Base-by-base conservation (phyloP, 2,329 filamentous ascomycete species). In the Escovopsis weberi region DNA sequence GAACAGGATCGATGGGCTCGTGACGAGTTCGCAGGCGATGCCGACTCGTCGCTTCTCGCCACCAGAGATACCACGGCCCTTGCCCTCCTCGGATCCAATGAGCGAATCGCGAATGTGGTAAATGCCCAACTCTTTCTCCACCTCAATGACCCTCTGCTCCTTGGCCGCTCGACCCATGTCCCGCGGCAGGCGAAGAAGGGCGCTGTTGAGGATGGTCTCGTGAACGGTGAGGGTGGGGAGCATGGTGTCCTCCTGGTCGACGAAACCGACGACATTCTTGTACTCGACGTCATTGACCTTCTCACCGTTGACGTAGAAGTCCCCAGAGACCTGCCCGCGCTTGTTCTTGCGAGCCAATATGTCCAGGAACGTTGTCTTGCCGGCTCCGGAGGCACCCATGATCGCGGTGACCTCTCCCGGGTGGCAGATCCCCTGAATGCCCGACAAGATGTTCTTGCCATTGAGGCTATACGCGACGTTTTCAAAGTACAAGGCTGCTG, bases 161-260 rank as follows among this genome's bases (percentile, higher is more conserved):
- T 98, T 98, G n/a, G 84, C 79, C 1, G 75, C 67, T 43, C 77
- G 75, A 48, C 82, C 82, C 91, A 98, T 98, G 53, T 93, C 83
- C 41, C 80, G 80, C 4, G 91, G 91, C n/a, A 98, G 72, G 51
- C 93, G 80, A 39, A 98, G 75, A 15, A 96, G 68, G 26, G 91
- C 91, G 55, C 89, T 96, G 53, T 85, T 95, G 49, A 95, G 69
- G 47, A 98, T 98, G 0, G 91, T 98, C 63, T 98, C 91, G 59
- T 98, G 91, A 8, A 98, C 91, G 0, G 91, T 98, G 51, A 98
- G 68, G 1, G 91, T 98, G 0, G 91, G 82, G 37, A 98, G 71
- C 80, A 98, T 89, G 5, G 89, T 94, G 57, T 98, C 91, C 57
- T 98, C 91, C 64, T 98, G 91, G 53, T 98, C 91, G 35, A 98